These are phyloP conservation scores for Tuber umbilicatum DNA, from an alignment of 495 filamentous ascomycete genomes.

Conservation along the genomic window DNA sequence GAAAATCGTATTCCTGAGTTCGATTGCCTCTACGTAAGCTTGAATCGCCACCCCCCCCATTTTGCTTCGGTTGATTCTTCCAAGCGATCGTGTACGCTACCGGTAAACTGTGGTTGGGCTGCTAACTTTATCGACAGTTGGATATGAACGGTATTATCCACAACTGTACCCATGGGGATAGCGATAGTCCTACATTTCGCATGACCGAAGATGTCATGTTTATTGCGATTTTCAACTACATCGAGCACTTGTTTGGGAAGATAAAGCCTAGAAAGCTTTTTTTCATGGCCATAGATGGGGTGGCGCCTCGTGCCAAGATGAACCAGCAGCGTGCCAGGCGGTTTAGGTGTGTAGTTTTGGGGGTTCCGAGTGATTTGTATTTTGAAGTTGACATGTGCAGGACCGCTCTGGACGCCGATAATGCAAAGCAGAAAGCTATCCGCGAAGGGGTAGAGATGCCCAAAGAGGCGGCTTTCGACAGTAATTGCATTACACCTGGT, in stretches of 20 bases:
- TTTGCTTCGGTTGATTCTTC: background rate
- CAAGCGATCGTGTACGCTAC: conserved; percentile 14
- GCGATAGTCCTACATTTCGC: conserved; percentile 76
- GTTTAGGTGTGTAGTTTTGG: conserved; percentile 53
- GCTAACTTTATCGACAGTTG: conserved; percentile 46
- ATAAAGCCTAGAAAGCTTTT: conserved; percentile 98
- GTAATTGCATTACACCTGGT: conserved; percentile 97
- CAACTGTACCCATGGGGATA: conserved; percentile 96
- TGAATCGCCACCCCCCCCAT: background rate
- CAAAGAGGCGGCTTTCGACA: conserved; percentile 92
- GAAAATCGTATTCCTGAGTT: conserved; percentile 99
- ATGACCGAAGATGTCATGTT: conserved; percentile 99
- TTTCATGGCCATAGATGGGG: conserved; percentile 98
- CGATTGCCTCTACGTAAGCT: conserved; percentile 80
- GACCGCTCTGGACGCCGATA: conserved; percentile 85
- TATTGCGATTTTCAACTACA: conserved; percentile 99
- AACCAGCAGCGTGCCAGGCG: conserved; percentile 95
- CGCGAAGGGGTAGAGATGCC: conserved; percentile 83
- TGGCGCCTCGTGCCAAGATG: conserved; percentile 98
- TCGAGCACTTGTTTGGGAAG: conserved; percentile 96
- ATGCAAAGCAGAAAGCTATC: conserved; percentile 82
- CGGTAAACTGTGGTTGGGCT: background rate
- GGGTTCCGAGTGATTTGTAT: background rate
- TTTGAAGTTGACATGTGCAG: conserved; percentile 9
- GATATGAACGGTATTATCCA: conserved; percentile 99